Percentiles rank a stretch among this genome's conserved stretches.
Evolutionary conservation across 2,329 filamentous ascomycete species (phyloP).

Genomic region (Acrocalymma vagum): DNA sequence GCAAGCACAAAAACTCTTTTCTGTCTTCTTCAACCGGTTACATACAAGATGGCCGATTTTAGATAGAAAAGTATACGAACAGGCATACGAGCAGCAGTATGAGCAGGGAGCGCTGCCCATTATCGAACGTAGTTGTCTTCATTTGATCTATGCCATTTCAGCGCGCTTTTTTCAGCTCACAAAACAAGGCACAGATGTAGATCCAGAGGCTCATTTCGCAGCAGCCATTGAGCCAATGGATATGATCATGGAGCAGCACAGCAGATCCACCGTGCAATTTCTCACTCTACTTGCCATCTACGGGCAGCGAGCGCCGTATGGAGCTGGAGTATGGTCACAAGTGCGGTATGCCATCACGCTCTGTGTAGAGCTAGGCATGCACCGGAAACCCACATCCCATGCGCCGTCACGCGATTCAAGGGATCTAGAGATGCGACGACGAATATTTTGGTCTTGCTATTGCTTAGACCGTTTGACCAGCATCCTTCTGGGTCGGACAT

Average conservation of each 20-base stretch:
- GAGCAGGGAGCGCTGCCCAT: conserved; percentile 24
- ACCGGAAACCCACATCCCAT: conserved; percentile 31
- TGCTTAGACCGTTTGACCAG: conserved; percentile 35
- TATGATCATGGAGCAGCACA: conserved; percentile 31
- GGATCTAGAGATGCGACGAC: conserved; percentile 32
- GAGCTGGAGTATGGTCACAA: conserved; percentile 36
- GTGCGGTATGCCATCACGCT: conserved; percentile 35
- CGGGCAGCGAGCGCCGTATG: conserved; percentile 35
- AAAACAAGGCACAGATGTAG: conserved; percentile 31
- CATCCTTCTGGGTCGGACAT: conserved; percentile 31
- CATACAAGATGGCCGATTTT: conserved; percentile 37
- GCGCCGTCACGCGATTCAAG: conserved; percentile 17
- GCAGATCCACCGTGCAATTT: conserved; percentile 33
- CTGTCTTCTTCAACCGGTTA: conserved; percentile 34
- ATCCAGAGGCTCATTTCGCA: conserved; percentile 31
- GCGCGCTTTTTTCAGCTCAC: conserved; percentile 35
- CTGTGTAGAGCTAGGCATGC: conserved; percentile 35
- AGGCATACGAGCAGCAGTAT: conserved; percentile 29
- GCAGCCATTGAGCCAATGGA: conserved; percentile 36
- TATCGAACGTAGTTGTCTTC: conserved; percentile 29
- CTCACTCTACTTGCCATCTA: conserved; percentile 33
- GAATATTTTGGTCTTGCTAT: conserved; percentile 37
- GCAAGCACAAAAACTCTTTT: conserved; percentile 29
- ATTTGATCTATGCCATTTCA: conserved; percentile 37
- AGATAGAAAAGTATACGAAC: conserved; percentile 31